Evolutionary conservation across 2,329 filamentous ascomycete species (phyloP).

Genomic region (Ophiocordyceps camponoti-saundersi): DNA sequence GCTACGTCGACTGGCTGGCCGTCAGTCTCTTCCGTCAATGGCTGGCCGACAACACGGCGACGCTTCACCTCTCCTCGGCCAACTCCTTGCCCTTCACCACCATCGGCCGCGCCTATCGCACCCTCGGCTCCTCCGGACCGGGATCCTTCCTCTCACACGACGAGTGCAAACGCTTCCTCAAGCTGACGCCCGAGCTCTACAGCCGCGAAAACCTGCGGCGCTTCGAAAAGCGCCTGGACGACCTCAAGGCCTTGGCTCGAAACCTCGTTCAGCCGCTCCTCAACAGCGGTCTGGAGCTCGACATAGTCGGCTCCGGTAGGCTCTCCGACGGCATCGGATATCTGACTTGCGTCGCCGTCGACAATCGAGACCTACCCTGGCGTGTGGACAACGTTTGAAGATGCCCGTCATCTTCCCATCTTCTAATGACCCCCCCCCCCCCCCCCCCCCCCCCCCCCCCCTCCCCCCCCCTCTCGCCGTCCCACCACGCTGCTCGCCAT

Average conservation of each 20-base stretch:
- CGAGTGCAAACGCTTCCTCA: slow-evolving; percentile 80
- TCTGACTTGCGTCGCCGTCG: slow-evolving; percentile 31
- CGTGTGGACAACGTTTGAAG: slow-evolving; percentile 11
- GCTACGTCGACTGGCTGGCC: slow-evolving; percentile 79
- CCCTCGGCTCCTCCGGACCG: slow-evolving; percentile 45
- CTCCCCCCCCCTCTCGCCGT: too few species aligned
- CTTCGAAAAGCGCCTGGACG: slow-evolving; percentile 77
- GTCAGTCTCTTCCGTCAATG: slow-evolving; percentile 81
- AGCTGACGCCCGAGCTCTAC: slow-evolving; percentile 67
- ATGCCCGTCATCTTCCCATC: too few species aligned
- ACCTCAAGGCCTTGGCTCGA: slow-evolving; percentile 69
- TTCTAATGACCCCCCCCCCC: too few species aligned
- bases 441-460: too few species aligned
- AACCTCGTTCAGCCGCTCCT: slow-evolving; percentile 75
- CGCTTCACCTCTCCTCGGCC: slow-evolving; percentile 22
- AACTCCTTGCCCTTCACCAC: slow-evolving; percentile 33
- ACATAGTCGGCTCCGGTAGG: slow-evolving; percentile 31
- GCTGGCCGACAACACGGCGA: slow-evolving; percentile 78
- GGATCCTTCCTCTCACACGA: slow-evolving; percentile 63
- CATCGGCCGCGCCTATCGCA: slow-evolving; percentile 58
- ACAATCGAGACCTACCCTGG: slow-evolving; percentile 34
- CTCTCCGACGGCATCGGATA: slow-evolving; percentile 27
- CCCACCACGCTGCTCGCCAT: too few species aligned
- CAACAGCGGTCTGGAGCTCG: slow-evolving; percentile 69
- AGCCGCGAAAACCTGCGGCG: slow-evolving; percentile 69